Conservation (phyloP, 208 protist species). For the Leishmania major region DNA sequence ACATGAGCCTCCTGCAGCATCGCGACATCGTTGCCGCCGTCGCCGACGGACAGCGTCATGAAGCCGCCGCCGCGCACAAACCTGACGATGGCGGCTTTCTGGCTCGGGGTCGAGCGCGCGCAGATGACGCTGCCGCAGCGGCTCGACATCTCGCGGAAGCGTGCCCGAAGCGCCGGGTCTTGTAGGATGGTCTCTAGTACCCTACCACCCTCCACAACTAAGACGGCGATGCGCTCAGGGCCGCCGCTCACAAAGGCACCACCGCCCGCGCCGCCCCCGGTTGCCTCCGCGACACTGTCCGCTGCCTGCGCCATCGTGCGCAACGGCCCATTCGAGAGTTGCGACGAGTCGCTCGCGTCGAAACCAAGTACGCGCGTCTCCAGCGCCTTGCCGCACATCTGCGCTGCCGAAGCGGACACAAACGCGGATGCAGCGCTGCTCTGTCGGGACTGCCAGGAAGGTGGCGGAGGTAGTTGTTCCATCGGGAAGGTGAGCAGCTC, state of each 20-base stretch:
- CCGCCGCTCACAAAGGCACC: not conserved
- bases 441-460: not conserved
- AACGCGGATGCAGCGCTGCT: not conserved
- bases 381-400: constrained; percentile 17
- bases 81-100: constrained; percentile 92
- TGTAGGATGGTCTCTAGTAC: constrained; percentile 77
- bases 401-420: not conserved
- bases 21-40: constrained; percentile 96
- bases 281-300: not conserved
- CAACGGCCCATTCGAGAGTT: constrained; percentile 20
- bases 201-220: constrained; percentile 64
- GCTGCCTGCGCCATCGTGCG: constrained; percentile 6
- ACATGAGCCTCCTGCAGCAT: constrained; percentile 96
- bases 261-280: not conserved
- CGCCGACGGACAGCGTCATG: constrained; percentile 94
- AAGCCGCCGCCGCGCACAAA: constrained; percentile 63
- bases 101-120: constrained; percentile 93
- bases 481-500: constrained; percentile 22
- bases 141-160: constrained; percentile 60
- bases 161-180: constrained; percentile 32
- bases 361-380: constrained; percentile 21
- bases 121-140: constrained; percentile 92
- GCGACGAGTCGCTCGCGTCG: constrained; percentile 1
- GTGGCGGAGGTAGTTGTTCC: constrained; percentile 6
- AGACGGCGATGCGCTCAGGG: constrained; percentile 22